Evolutionary conservation across 192 early-diverging fungal genomes (phyloP), one percentile per base, ranked within the genome.

Genomic region (Dissophora ornata): DNA sequence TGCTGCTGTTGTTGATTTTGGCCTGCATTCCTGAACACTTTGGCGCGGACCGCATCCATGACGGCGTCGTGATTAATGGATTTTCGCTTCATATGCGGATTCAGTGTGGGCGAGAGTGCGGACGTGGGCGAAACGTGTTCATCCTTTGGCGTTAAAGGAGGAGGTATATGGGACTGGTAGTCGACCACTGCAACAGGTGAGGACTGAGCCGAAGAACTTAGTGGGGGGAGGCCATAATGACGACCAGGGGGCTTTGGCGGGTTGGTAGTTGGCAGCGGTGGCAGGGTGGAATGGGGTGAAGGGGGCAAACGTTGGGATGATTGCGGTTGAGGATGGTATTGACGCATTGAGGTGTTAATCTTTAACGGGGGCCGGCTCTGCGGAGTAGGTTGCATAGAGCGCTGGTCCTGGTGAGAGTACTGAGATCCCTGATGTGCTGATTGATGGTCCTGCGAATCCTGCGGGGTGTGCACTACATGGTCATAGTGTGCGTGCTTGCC

Each of bases 21-120:
- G 0, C 69, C 69, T 26, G 73, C 75, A 46, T 82, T 82, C 26
- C 70, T 34, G 44, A 71, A 53, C 0, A 82, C 81, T 44, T 82
- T 82, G 18, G 70, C 64, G 18, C 81, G 64, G 19, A 82, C 58
- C 5, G 81, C 81, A 33, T 82, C 81, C 81, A 82, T 82, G 33
- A 82, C 67, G 21, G 77, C 77, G 44, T 82, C 81, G 53, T 82
- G 81, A 19, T 77, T 61, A 34, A 82, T 68, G 7, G 59, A 82
- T 58, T 75, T 82, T 30, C 61, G 62, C 15, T 77, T 82, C 56
- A 57, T 12, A 21, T 55, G 53, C 6, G 41, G 60, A 30, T 41
- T 38, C 42, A 30, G 45, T 15, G 65, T 67, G 12, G 73, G 73
- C 32, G 73, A 77, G 11, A 77, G 57, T 1, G 73, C 65, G 7